phyloP scores from a whole-genome alignment of 1,284 basidiomycete genomes.

The Uromyces viciae-fabae region DNA sequence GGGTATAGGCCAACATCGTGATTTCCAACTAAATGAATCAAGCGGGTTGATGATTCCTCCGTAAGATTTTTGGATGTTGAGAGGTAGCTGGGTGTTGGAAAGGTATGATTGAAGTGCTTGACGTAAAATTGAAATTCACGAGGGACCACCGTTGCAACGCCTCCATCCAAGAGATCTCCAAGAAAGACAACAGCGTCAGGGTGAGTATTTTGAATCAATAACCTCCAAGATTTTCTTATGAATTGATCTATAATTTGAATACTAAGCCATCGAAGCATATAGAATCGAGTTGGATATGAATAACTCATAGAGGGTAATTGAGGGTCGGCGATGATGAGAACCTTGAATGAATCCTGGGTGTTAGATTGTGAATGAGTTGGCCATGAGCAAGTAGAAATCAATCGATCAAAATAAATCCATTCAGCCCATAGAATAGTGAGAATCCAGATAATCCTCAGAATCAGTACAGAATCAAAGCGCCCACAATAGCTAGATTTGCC shows the following conservation, averaged over 20 bases:
- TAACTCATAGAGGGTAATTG: slow-evolving; percentile 35
- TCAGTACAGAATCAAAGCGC: background rate
- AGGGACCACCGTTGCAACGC: slow-evolving; percentile 61
- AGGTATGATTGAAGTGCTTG: slow-evolving; percentile 59
- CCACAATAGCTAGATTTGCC: background rate
- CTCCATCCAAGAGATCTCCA: slow-evolving; percentile 73
- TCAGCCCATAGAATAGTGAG: slow-evolving; percentile 21
- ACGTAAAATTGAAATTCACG: slow-evolving; percentile 65
- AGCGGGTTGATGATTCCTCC: slow-evolving; percentile 55
- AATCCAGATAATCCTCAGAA: slow-evolving; percentile 16
- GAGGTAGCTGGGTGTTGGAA: slow-evolving; percentile 62
- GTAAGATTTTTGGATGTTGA: background rate
- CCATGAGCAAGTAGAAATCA: slow-evolving; percentile 24
- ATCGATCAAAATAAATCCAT: slow-evolving; percentile 19
- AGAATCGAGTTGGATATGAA: slow-evolving; percentile 21
- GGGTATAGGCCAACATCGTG: slow-evolving; percentile 68
- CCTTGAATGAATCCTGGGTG: background rate
- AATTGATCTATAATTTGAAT: slow-evolving; percentile 39
- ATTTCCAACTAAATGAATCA: slow-evolving; percentile 74
- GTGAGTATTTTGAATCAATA: background rate
- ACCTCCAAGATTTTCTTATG: slow-evolving; percentile 41
- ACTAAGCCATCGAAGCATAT: slow-evolving; percentile 4
- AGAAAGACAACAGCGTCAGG: slow-evolving; percentile 74
- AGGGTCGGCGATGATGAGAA: slow-evolving; percentile 44
- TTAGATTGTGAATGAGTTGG: background rate